Conservation (phyloP, 2,329 filamentous ascomycete genomes). For the Myrmaecium sp. region DNA sequence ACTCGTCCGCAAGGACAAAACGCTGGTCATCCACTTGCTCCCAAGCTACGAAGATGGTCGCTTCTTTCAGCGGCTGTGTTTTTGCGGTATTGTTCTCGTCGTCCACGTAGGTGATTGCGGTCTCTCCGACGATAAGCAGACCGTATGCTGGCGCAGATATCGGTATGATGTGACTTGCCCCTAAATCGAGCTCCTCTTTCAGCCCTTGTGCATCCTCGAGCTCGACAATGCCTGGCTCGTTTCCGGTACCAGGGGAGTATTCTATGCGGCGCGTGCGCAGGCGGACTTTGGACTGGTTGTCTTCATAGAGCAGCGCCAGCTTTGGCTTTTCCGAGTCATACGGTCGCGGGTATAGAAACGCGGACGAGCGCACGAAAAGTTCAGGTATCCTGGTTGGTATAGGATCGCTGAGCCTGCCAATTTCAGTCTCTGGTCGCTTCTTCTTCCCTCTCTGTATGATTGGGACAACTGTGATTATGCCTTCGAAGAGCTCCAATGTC, state of each 20-base stretch:
- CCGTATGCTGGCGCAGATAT: constrained; percentile 39
- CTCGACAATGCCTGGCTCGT: constrained; percentile 33
- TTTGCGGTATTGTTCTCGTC: constrained; percentile 53
- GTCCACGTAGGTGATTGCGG: constrained; percentile 70
- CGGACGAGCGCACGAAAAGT: constrained; percentile 47
- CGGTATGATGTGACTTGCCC: constrained; percentile 44
- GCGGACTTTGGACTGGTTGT: constrained; percentile 37
- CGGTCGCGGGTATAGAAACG: constrained; percentile 42
- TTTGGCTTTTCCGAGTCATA: constrained; percentile 34
- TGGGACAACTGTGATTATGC: constrained; percentile 47
- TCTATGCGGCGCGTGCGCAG: constrained; percentile 39
- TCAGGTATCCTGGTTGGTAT: constrained; percentile 47
- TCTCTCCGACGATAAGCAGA: constrained; percentile 35
- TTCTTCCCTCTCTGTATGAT: constrained; percentile 37
- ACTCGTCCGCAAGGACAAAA: constrained; percentile 86
- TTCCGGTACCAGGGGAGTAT: constrained; percentile 28
- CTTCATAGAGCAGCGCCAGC: constrained; percentile 48
- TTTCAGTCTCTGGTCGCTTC: constrained; percentile 29
- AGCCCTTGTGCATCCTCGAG: constrained; percentile 35
- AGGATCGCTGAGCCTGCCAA: constrained; percentile 43
- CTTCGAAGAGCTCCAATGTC: constrained; percentile 52
- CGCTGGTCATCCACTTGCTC: constrained; percentile 63
- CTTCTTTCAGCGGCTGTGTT: constrained; percentile 47
- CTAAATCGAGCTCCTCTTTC: constrained; percentile 38
- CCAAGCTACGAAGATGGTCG: constrained; percentile 86